phyloP scores from a whole-genome alignment of 2,329 filamentous ascomycete genomes.

The Microcyclospora pomicola region DNA sequence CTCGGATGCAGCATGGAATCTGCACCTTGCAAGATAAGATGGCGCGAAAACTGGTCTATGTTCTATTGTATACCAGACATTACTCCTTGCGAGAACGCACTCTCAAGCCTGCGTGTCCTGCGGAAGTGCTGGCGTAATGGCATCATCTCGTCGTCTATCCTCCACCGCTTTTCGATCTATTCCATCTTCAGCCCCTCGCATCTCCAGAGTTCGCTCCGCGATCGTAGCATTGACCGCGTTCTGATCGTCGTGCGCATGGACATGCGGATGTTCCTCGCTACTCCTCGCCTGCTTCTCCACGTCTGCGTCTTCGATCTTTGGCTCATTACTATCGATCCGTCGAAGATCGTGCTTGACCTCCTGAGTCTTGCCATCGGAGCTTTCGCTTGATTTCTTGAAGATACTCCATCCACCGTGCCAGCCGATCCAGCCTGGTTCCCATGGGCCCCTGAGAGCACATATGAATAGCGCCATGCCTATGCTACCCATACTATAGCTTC shows the following conservation, averaged over 20 bases:
- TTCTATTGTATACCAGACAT: no score
- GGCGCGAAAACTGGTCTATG: no score
- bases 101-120: conserved; percentile 2
- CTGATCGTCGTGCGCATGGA: conserved; percentile 11
- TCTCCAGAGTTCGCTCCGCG: conserved; percentile 16
- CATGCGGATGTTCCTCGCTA: conserved; percentile 9
- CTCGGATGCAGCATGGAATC: no score
- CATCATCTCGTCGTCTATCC: background rate
- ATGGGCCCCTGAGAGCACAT: conserved; percentile 36
- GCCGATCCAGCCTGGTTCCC: conserved; percentile 45
- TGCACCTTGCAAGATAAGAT: no score
- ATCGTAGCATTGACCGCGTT: conserved; percentile 13
- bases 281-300: conserved; percentile 16
- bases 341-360: conserved; percentile 6
- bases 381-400: conserved; percentile 24
- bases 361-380: conserved; percentile 27
- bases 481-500: conserved; percentile 43
- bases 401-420: conserved; percentile 46
- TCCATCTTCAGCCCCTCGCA: conserved; percentile 15
- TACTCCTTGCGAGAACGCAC: background rate
- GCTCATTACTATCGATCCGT: conserved; percentile 12
- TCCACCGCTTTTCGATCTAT: conserved; percentile 4
- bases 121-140: conserved; percentile 1
- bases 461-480: conserved; percentile 34
- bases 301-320: conserved; percentile 15